Conservation (phyloP, 2,329 filamentous ascomycete species). For the Fusarium sp. region DNA sequence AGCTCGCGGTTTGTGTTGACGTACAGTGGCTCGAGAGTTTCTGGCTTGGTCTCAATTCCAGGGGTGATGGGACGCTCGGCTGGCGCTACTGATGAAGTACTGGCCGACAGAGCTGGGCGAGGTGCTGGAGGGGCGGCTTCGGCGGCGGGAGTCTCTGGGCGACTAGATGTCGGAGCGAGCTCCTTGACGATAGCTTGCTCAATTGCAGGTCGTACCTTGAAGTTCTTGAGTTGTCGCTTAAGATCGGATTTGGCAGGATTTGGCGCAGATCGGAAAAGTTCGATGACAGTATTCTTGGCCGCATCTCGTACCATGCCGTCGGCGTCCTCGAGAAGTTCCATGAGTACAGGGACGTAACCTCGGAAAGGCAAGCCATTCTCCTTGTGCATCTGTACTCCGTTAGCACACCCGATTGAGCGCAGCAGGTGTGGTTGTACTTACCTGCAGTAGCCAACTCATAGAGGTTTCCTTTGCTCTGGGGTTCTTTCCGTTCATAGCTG, state of each 20-base stretch:
- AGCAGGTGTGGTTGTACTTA: conserved; percentile 47
- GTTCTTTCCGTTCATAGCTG: conserved; percentile 82
- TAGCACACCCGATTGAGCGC: conserved; percentile 2
- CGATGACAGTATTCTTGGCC: conserved; percentile 84
- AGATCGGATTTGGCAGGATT: conserved; percentile 87
- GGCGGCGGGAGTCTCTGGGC: conserved; percentile 54
- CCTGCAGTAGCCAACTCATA: conserved; percentile 85
- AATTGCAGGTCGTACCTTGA: conserved; percentile 88
- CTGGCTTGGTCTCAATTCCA: conserved; percentile 69
- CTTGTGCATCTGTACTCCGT: conserved; percentile 73
- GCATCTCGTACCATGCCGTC: conserved; percentile 87
- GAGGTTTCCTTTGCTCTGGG: conserved; percentile 83
- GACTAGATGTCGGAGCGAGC: conserved; percentile 64
- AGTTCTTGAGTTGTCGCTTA: conserved; percentile 83
- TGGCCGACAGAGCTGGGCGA: conserved; percentile 58
- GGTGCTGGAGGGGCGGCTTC: conserved; percentile 49
- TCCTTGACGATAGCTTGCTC: conserved; percentile 82
- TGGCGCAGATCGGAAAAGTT: conserved; percentile 84
- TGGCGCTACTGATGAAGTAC: conserved; percentile 57
- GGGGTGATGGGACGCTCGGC: conserved; percentile 68
- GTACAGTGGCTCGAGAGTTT: conserved; percentile 81
- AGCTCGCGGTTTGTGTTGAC: conserved; percentile 86
- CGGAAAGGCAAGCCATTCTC: conserved; percentile 84
- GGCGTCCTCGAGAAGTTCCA: conserved; percentile 89
- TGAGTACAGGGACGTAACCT: conserved; percentile 81